These are phyloP conservation scores for Penicillium cataractarum DNA, from an alignment of 495 filamentous ascomycete species.

Conservation along the genomic window DNA sequence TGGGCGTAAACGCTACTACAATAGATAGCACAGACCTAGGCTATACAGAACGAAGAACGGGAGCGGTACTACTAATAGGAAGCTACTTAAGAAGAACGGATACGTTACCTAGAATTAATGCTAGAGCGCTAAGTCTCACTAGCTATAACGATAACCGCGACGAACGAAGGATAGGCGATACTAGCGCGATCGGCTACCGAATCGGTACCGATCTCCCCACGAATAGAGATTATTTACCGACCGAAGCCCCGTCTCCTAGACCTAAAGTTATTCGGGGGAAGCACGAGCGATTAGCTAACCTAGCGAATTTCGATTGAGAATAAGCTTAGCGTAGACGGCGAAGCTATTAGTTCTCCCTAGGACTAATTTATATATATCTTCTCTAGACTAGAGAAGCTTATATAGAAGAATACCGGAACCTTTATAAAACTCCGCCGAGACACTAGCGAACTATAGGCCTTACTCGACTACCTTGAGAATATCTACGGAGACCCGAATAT, in stretches of 20 bases:
- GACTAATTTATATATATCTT: constrained; percentile 12
- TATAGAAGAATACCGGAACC: constrained; percentile 11
- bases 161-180: neutral
- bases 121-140: neutral
- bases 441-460: neutral
- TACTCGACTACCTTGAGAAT: constrained; percentile 6
- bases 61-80: neutral
- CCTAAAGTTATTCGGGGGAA: constrained; percentile 5
- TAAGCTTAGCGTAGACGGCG: constrained; percentile 9
- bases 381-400: constrained; percentile 15
- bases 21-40: constrained; percentile 1
- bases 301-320: constrained; percentile 7
- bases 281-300: constrained; percentile 2
- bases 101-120: neutral
- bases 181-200: neutral
- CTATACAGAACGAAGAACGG: constrained; percentile 1
- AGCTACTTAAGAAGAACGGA: constrained; percentile 7
- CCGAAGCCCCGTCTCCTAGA: constrained; percentile 5
- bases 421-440: constrained; percentile 10
- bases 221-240: neutral
- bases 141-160: neutral
- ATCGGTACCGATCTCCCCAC: neutral
- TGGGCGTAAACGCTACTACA: neutral
- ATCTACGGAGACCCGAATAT: constrained; percentile 12
- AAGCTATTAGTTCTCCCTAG: constrained; percentile 2